Evolutionary conservation across 2,329 filamentous ascomycete genomes (phyloP), one percentile per base, ranked within the genome.

Genomic region (Tolypocladium inflatum): DNA sequence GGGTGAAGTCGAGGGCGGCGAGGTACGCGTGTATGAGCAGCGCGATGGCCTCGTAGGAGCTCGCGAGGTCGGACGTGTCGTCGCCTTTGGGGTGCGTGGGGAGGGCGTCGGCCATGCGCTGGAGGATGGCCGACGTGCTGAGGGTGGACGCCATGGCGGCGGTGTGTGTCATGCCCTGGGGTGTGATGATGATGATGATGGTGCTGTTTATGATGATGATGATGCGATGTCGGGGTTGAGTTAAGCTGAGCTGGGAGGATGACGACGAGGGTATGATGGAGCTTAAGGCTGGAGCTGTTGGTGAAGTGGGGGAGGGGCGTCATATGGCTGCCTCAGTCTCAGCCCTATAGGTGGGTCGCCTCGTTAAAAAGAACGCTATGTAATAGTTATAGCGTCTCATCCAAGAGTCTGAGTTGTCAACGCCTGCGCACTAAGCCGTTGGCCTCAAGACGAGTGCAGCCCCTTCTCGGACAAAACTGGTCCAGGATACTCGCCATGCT

Each of bases 11-110:
- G 2, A 93, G 84, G 10, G 87, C 86, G 30, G 83, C 71, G 85
- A 97, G 89, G 66, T 87, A 91, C 4, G 90, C 88, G 72, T 99
- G 93, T 23, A 87, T 79, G 62, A 95, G 87, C 30, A 97, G 81
- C 19, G 90, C 91, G 60, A 97, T 78, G 54, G 88, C 90, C 74
- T 97, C 92, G 70, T 88, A 90, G 0, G 88, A 82, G 59, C 82
- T 87, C 63, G 86, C 85, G 37, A 92, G 70, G 63, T 85, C 82
- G 5, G 83, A 85, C n/a, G 76, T 78, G 21, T 78, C 77, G 67
- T 85, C 83, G 60, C 70, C 76, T 55, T 74, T 68, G 0, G 72
- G 63, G 63, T 84, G 82, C 2, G 78, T 80, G 11, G 84, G 82
- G 56, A 87, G 70, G 37, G 82, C 82, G 51, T 84, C 78, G 58